Evolutionary conservation across 768 basidiomycete species (phyloP), one percentile per base, ranked within the genome.

Genomic region (Podaxis mareebaensis): DNA sequence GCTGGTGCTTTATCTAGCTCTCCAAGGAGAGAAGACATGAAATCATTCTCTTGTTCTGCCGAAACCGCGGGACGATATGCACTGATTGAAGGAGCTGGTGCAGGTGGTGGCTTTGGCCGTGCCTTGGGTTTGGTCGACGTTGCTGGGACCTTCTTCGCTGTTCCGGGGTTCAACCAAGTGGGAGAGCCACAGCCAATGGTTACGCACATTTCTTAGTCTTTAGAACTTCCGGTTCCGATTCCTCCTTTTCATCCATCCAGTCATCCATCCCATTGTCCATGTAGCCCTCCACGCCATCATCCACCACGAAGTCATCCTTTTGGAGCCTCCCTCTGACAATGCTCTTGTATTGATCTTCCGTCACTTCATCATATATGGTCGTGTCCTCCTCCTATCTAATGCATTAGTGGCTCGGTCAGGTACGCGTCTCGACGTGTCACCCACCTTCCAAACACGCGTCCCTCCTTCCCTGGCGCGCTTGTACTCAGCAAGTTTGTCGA

Each of bases 241-340:
- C 82, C 53, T 57, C 80, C 30, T 82, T 80, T 8, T 79, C 84
- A 28, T 82, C 83, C 36, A 83, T 85, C 90, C 93, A 98, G 70
- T 96, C 95, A 63, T 99, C 97, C 88, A 95, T 89, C 4, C 97
- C 97, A 71, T 97, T 93, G 78, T 99, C 97, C 73, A 90, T 88
- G 69, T 99, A 99, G 4, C 94, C 97, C 13, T 81, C 84, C 0
- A 90, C 84, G 28, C 95, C 95, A 77, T 99, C 97, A 70, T 99
- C 97, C 40, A 91, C 89, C 20, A 99, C 93, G 65, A 99, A 99
- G 73, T 99, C 97, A 67, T 98, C 95, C 67, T 80, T 79, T 64
- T 92, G 88, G 6, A 97, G 81, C 17, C 97, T 83, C 0, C 88
- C 87, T 60, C 83, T 84, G 4, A 99, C 97, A 60, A 99, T 91